phyloP scores from a whole-genome alignment of 345 rosid genomes.

The Eucalyptus regnans region DNA sequence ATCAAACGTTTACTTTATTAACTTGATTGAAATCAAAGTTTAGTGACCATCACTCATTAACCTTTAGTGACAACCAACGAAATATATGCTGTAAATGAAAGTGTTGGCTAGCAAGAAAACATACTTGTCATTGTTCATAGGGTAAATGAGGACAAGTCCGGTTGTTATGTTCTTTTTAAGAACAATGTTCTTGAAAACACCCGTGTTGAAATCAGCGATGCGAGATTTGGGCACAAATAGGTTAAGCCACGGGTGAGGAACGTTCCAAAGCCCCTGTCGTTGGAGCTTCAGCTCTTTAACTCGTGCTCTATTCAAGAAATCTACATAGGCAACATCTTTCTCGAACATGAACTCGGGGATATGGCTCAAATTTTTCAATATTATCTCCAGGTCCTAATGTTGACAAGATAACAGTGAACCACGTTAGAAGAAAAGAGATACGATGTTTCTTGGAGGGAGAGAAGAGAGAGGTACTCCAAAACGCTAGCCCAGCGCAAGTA shows the following conservation, averaged over 20 bases:
- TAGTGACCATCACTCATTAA: not conserved
- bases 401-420: not conserved
- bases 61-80: not conserved
- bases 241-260: constrained; percentile 38
- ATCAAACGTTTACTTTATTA: not conserved
- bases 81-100: not conserved
- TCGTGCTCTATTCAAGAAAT: constrained; percentile 22
- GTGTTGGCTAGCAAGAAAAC: not conserved
- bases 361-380: constrained; percentile 3
- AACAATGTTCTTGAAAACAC: constrained; percentile 21
- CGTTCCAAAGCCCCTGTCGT: constrained; percentile 19
- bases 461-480: not conserved
- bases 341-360: constrained; percentile 3
- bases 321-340: constrained; percentile 18
- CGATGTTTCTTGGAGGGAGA: not conserved
- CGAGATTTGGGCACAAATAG: constrained; percentile 26
- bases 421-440: not conserved
- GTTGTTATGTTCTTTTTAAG: constrained; percentile 4
- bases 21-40: not conserved
- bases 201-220: constrained; percentile 15
- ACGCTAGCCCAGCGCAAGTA: not conserved
- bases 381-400: not conserved
- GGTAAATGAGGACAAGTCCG: constrained; percentile 2
- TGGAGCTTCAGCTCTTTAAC: constrained; percentile 10
- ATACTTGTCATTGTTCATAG: constrained; percentile 3